These are phyloP conservation scores for Trametes villosa DNA, from an alignment of 768 basidiomycete genomes.

Conservation along the genomic window DNA sequence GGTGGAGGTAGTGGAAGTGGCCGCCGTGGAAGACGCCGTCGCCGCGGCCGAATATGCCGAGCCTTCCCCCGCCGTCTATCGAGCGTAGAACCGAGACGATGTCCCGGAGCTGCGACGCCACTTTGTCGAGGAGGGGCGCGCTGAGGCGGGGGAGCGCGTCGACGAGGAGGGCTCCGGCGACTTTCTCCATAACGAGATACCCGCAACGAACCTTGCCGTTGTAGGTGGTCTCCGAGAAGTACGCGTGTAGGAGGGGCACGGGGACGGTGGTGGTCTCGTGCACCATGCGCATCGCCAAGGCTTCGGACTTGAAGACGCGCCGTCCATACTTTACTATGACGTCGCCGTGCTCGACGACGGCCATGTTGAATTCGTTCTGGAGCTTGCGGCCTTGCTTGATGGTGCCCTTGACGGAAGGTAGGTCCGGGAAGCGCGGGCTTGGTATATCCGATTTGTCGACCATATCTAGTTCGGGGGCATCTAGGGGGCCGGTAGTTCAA, in stretches of 20 bases:
- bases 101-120: not conserved
- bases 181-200: not conserved
- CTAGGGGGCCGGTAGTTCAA: too few species aligned
- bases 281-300: not conserved
- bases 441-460: too few species aligned
- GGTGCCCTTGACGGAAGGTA: too few species aligned
- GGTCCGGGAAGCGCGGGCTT: too few species aligned
- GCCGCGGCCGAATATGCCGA: too few species aligned
- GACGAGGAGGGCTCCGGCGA: not conserved
- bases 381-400: too few species aligned
- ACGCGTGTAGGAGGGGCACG: not conserved
- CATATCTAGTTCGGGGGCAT: too few species aligned
- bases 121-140: not conserved
- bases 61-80: not conserved
- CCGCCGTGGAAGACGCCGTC: slow-evolving; percentile 1
- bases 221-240: not conserved
- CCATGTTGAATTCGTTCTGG: too few species aligned
- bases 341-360: too few species aligned
- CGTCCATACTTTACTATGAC: not conserved
- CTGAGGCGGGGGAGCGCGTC: not conserved
- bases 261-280: not conserved
- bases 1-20: not conserved
- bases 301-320: not conserved
- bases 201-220: not conserved
- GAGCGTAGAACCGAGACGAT: not conserved